Evolutionary conservation across 2,329 filamentous ascomycete species (phyloP).

Genomic region (Nigrospora sphaerica): DNA sequence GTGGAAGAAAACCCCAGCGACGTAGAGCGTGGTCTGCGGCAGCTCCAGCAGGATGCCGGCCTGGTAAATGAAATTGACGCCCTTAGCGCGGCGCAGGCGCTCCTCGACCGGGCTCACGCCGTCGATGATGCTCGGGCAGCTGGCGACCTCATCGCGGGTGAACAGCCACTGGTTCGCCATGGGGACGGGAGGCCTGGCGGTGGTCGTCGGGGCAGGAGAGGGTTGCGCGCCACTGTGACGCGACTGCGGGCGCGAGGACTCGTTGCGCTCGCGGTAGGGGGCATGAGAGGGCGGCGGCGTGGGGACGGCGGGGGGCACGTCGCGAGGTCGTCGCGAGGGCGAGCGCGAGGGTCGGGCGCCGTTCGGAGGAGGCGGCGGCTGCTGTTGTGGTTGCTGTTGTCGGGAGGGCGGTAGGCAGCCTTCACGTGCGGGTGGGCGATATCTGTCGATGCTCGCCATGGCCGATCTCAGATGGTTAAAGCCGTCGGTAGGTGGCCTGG

Average conservation of each 20-base stretch:
- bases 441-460: conserved; percentile 56
- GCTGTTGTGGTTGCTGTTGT: conserved; percentile 17
- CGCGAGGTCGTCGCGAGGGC: conserved; percentile 37
- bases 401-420: conserved; percentile 48
- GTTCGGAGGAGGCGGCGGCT: conserved; percentile 5
- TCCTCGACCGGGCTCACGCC: conserved; percentile 74
- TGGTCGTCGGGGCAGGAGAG: conserved; percentile 27
- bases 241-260: conserved; percentile 30
- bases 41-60: conserved; percentile 88
- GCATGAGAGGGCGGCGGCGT: conserved; percentile 50
- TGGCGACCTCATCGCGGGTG: conserved; percentile 71
- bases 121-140: conserved; percentile 77
- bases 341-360: conserved; percentile 38
- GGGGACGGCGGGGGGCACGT: conserved; percentile 54
- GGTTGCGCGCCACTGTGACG: conserved; percentile 32
- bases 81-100: conserved; percentile 74
- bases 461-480: conserved; percentile 3
- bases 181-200: conserved; percentile 24
- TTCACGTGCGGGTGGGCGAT: conserved; percentile 46
- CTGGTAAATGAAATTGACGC: conserved; percentile 93
- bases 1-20: conserved; percentile 91
- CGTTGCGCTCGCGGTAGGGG: not conserved
- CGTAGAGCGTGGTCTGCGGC: conserved; percentile 85
- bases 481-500: too few species aligned
- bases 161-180: conserved; percentile 76